Evolutionary conservation across 805 yeast species (phyloP).

Genomic region (Candida piceae): DNA sequence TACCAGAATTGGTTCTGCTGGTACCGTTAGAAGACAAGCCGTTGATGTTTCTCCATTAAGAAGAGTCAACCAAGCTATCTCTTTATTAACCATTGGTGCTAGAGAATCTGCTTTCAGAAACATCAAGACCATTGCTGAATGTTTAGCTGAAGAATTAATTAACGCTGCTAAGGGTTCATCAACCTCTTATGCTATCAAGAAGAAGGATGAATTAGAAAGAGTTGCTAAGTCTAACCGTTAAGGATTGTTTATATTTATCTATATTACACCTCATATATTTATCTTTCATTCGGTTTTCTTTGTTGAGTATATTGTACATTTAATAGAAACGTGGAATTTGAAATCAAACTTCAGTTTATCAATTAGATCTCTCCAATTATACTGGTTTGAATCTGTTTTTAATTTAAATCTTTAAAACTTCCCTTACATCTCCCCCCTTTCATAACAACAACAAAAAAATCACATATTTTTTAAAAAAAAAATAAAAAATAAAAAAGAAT

Average conservation of each 20-base stretch:
- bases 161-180: conserved; percentile 99
- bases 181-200: conserved; percentile 99
- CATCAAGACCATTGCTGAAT: conserved; percentile 99
- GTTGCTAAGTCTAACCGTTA: conserved; percentile 99
- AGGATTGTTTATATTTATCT: too few species aligned
- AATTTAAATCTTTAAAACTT: too few species aligned
- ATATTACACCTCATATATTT: not conserved
- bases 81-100: conserved; percentile 98
- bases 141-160: conserved; percentile 99
- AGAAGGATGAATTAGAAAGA: conserved; percentile 99
- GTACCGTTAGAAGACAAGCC: conserved; percentile 99
- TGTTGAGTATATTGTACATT: conserved; percentile 12
- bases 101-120: conserved; percentile 99
- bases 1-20: conserved; percentile 99
- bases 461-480: too few species aligned
- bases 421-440: too few species aligned
- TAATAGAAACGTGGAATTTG: conserved; percentile 2
- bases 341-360: too few species aligned
- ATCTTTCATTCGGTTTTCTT: conserved; percentile 1
- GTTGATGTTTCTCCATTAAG: conserved; percentile 99
- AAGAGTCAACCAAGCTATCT: conserved; percentile 99
- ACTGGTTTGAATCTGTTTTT: too few species aligned
- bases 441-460: too few species aligned
- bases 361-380: too few species aligned
- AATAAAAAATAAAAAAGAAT: too few species aligned